Conservation (phyloP, 768 basidiomycete genomes). For the Galerina marginata region DNA sequence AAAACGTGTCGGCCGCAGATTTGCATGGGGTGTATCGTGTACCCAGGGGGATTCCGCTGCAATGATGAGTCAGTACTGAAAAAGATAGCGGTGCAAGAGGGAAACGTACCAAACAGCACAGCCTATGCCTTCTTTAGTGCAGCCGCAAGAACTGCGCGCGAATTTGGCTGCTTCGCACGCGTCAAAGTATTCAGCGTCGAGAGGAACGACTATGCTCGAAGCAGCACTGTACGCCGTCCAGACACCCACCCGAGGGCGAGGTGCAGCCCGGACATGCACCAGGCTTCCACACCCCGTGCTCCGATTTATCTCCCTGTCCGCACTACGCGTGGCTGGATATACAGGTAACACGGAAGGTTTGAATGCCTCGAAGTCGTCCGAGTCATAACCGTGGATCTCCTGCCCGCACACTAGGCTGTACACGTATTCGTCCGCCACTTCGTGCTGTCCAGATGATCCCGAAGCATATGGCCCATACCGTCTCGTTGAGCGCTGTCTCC, state of each 20-base stretch:
- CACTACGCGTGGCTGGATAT: conserved; percentile 33
- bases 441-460: conserved; percentile 9
- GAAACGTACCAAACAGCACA: conserved; percentile 44
- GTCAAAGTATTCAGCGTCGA: conserved; percentile 67
- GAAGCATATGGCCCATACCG: conserved; percentile 24
- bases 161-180: conserved; percentile 51
- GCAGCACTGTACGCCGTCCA: conserved; percentile 66
- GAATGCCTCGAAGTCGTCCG: conserved; percentile 28
- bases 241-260: conserved; percentile 53
- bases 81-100: background rate
- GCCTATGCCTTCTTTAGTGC: conserved; percentile 69
- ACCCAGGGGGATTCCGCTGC: conserved; percentile 68
- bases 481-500: conserved; percentile 15
- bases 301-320: conserved; percentile 18
- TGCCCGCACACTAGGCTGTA: conserved; percentile 39
- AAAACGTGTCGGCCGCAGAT: conserved; percentile 54
- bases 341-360: conserved; percentile 43
- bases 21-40: conserved; percentile 66
- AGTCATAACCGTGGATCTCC: conserved; percentile 13
- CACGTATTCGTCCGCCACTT: conserved; percentile 24
- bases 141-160: conserved; percentile 64
- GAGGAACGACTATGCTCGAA: conserved; percentile 55
- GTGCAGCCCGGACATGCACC: conserved; percentile 60
- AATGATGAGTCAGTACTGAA: background rate
- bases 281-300: conserved; percentile 66